Evolutionary conservation across 306 rosid species (phyloP), one percentile per base, ranked within the genome.

Genomic region (Prunus mume): DNA sequence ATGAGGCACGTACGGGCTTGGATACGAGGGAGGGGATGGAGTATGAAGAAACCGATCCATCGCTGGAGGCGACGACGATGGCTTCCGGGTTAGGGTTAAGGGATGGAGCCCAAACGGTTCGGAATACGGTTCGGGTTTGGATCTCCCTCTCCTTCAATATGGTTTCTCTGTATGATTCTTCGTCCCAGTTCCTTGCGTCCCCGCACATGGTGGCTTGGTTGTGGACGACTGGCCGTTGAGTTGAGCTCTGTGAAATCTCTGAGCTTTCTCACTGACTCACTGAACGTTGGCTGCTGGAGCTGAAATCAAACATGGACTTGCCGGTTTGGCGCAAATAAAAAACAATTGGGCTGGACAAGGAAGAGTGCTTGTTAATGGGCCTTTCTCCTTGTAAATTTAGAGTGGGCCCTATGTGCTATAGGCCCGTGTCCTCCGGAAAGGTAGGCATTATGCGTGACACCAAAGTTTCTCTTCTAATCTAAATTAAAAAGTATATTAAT

Each of bases 181-280:
- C 97, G 86, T 92, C 90, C 98, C 98, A 94, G 85, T 83, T 89
- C 20, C 88, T 94, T 25, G 95, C 96, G 88, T 94, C 93, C 19
- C 87, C 95, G 65, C 69, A 45, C 96, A 92, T 90, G 73, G 83
- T 43, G 41, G 6, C 15, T 62, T 43, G 58, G 57, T 51, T 6
- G 64, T 22, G 27, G 38, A 13, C 13, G 75, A 20, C 65, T 3
- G 18, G 56, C 19, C 8, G 13, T 68, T 22, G 11, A 46, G 72
- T 47, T 24, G 28, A 73, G 60, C 45, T 73, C 10, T 41, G 41
- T 38, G 38, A 34, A 38, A 56, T 28, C 27, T 34, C 50, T 19
- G 51, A 65, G 70, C 5, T 19, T 28, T 15, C n/a, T 34, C 19
- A 52, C 57, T 51, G 57, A 51, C 43, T 14, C 45, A 14, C 32